Evolutionary conservation across 805 yeast species (phyloP).

Genomic region (Jamesozyma lodderae): DNA sequence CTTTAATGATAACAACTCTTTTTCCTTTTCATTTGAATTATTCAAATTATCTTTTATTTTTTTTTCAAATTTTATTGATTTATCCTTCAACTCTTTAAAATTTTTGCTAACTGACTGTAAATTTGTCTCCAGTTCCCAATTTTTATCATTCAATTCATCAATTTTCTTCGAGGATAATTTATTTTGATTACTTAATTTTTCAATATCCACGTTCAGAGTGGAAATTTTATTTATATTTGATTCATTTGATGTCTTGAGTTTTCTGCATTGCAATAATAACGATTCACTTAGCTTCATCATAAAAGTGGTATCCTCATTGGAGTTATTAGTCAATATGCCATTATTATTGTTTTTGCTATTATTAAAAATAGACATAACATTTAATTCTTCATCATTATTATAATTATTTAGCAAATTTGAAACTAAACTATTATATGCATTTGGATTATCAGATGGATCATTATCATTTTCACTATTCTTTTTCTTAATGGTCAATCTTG

Average conservation of each 20-base stretch:
- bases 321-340: constrained; percentile 19
- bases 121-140: constrained; percentile 56
- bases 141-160: constrained; percentile 45
- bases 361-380: constrained; percentile 26
- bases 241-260: constrained; percentile 56
- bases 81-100: constrained; percentile 34
- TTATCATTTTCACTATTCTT: not conserved
- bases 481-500: constrained; percentile 1
- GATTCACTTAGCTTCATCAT: constrained; percentile 69
- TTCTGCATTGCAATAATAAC: constrained; percentile 58
- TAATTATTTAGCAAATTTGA: not conserved
- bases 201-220: constrained; percentile 2
- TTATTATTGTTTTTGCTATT: constrained; percentile 12
- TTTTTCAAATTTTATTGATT: constrained; percentile 28
- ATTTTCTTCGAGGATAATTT: constrained; percentile 31
- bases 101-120: constrained; percentile 31
- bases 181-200: constrained; percentile 3
- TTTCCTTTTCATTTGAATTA: constrained; percentile 31
- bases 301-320: constrained; percentile 52
- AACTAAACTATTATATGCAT: not conserved
- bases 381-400: constrained; percentile 45
- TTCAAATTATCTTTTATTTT: constrained; percentile 11
- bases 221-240: constrained; percentile 22
- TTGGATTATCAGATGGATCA: too few species aligned
- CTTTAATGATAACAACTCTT: constrained; percentile 37